Evolutionary conservation across 2,329 filamentous ascomycete species (phyloP).

Genomic region (Diaporthe sp.): DNA sequence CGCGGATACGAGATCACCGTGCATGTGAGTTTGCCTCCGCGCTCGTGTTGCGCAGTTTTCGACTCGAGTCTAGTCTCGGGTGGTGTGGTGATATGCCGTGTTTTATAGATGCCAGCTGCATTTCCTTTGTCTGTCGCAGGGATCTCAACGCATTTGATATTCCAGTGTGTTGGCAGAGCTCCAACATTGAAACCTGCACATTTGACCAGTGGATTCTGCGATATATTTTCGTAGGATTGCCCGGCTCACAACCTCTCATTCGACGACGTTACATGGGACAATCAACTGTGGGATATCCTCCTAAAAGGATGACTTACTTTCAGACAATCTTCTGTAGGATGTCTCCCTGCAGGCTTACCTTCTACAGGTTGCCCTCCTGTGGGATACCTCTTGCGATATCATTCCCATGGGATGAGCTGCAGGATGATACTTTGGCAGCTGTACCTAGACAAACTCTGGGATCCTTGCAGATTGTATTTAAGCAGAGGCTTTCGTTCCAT

Average conservation of each 20-base stretch:
- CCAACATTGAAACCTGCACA: background rate
- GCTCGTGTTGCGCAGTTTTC: conserved; percentile 24
- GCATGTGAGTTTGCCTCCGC: conserved; percentile 21
- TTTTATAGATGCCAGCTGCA: conserved; percentile 5
- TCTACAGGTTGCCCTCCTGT: background rate
- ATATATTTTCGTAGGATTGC: background rate
- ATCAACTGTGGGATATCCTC: background rate
- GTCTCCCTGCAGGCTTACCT: background rate
- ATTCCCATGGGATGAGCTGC: background rate
- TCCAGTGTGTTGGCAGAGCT: background rate
- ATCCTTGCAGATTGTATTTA: background rate
- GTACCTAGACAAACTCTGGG: background rate
- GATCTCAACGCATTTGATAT: background rate
- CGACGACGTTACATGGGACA: background rate
- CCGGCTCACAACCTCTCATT: background rate
- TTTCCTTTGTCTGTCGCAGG: background rate
- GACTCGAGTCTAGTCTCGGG: background rate
- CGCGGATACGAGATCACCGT: conserved; percentile 28
- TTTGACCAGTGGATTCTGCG: background rate
- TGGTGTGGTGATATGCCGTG: conserved; percentile 17
- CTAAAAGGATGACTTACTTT: background rate
- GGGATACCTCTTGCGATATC: background rate
- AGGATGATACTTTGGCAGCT: background rate
- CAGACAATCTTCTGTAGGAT: background rate
- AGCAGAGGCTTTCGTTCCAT: background rate